Conservation (phyloP, 202 grass and related monocot species). For the Schoenoplectus tabernaemontani region DNA sequence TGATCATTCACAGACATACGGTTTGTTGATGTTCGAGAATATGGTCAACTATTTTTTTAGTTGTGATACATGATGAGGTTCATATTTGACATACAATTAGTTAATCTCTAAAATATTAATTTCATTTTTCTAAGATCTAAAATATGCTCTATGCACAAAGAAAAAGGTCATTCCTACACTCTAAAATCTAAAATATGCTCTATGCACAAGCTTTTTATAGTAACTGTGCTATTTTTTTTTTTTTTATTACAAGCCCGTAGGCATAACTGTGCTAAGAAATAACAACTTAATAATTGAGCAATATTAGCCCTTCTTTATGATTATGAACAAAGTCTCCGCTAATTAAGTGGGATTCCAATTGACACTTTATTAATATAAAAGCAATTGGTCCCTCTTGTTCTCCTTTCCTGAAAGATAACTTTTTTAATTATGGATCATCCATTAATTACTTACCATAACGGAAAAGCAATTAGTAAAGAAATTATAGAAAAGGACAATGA, state of each 20-base stretch:
- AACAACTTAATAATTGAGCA: not conserved
- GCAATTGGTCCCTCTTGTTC: not conserved
- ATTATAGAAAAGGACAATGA: not conserved
- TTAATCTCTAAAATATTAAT: not conserved
- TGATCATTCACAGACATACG: no score
- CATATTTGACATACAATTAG: no score
- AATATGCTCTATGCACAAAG: not conserved
- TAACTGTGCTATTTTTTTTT: slow-evolving; percentile 8
- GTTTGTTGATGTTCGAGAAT: no score
- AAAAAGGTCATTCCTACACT: not conserved
- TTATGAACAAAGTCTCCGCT: not conserved
- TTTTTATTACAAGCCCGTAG: no score
- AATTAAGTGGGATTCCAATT: slow-evolving; percentile 17
- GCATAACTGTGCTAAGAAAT: no score
- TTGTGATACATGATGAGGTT: no score
- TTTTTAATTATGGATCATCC: not conserved
- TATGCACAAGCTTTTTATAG: not conserved
- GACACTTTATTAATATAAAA: slow-evolving; percentile 4
- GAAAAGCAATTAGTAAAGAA: not conserved
- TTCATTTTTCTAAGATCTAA: not conserved
- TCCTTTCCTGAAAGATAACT: not conserved
- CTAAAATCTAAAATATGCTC: not conserved
- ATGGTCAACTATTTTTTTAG: no score
- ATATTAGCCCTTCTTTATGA: slow-evolving; percentile 11
- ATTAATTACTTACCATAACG: not conserved